A percentile compares a stretch with the other conserved stretches of the same genome.
Evolutionary conservation across 768 basidiomycete species (phyloP).

Genomic region (Trametes punicea): DNA sequence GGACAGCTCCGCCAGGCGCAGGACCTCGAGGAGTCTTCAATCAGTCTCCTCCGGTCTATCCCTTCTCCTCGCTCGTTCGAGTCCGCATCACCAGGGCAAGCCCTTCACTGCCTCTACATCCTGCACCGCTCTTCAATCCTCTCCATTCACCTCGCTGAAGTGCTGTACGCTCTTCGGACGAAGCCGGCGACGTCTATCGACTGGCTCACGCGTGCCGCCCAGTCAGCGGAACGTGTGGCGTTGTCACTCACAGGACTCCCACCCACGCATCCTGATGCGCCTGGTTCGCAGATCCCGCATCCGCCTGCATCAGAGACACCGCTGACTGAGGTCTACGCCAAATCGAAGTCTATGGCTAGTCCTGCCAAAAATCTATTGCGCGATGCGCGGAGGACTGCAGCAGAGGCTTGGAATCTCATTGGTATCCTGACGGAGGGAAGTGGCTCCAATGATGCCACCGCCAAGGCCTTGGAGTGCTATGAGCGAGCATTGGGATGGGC

Average conservation of each 20-base stretch:
- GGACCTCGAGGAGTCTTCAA: slow-evolving; percentile 50
- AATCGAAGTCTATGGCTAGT: slow-evolving; percentile 48
- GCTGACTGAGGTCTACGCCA: slow-evolving; percentile 42
- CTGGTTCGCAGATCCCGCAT: slow-evolving; percentile 34
- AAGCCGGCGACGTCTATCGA: slow-evolving; percentile 47
- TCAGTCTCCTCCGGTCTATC: slow-evolving; percentile 54
- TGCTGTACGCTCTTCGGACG: slow-evolving; percentile 49
- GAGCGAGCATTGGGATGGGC: slow-evolving; percentile 70
- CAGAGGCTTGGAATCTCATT: slow-evolving; percentile 72
- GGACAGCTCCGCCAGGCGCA: slow-evolving; percentile 54
- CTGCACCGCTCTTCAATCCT: slow-evolving; percentile 74
- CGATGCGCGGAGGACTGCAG: slow-evolving; percentile 67
- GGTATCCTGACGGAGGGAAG: slow-evolving; percentile 58
- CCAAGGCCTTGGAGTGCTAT: slow-evolving; percentile 59
- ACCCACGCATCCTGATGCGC: slow-evolving; percentile 32
- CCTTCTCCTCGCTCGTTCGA: slow-evolving; percentile 42
- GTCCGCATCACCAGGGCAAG: slow-evolving; percentile 50
- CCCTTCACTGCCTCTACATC: slow-evolving; percentile 61
- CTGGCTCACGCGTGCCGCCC: slow-evolving; percentile 57
- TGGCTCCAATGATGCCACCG: slow-evolving; percentile 27
- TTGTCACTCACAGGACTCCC: slow-evolving; percentile 47
- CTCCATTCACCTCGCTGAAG: slow-evolving; percentile 71
- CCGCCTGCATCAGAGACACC: slow-evolving; percentile 38
- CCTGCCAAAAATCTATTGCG: slow-evolving; percentile 59
- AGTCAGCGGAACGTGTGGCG: slow-evolving; percentile 65